Evolutionary conservation across 176 grass and related monocot genomes (phyloP), one percentile per base, ranked within the genome.

Genomic region (Phoenix roebelenii): DNA sequence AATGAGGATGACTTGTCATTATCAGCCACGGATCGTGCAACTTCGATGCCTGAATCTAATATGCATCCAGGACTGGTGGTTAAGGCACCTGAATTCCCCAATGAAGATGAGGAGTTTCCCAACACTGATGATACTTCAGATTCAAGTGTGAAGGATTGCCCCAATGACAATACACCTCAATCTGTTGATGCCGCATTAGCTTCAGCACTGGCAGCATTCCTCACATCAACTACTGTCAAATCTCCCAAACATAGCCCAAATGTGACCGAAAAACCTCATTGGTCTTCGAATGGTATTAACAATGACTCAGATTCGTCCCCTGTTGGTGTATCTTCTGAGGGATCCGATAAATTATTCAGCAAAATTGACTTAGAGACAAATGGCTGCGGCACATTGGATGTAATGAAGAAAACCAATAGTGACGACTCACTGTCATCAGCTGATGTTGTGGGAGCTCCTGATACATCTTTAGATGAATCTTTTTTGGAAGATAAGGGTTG

Each of bases 121-220:
- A 55, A 35, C 52, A 64, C 54, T 71, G 63, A 73, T 78, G 62
- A 69, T 72, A 53, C 52, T 69, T 52, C 50, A 25, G 52, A 66
- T 55, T 69, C 65, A 80, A 64, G 60, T 63, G 28, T 19, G 52
- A 14, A 44, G 16, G 50, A 53, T 3, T 58, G 22, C 55, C 56
- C 35, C 26, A 78, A 76, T 71, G 67, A 28, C 44, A 83, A 78
- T 69, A 53, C 55, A 16, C 22, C 48, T 64, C 66, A 80, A 68
- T 83, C 82, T 54, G 78, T 89, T 22, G 80, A 92, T 67, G 79
- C 72, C 26, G 84, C 79, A 61, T 85, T 92, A 78, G 84, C 85
- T 26, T 85, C 88, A 57, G 79, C 88, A 58, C 74, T 98, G 79
- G 84, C 81, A 50, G 79, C 82, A 67, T 76, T 98, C 68, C 63